Evolutionary conservation across 192 early-diverging fungal genomes (phyloP).

Genomic region (Ambispora gerdemannii): DNA sequence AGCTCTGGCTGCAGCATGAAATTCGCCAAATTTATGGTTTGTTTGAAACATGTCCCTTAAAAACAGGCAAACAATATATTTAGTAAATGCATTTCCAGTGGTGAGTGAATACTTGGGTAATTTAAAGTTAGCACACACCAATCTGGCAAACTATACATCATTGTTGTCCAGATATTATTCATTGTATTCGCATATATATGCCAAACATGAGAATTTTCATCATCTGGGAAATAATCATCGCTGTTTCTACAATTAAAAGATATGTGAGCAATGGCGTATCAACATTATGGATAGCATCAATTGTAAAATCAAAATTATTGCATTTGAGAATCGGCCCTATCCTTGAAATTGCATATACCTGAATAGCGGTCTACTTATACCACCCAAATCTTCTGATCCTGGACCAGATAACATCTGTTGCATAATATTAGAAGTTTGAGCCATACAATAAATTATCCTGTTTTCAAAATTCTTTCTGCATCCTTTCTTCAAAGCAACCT

Average conservation of each 20-base stretch:
- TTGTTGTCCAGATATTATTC: constrained; percentile 48
- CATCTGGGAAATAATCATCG: constrained; percentile 55
- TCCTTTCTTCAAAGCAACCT: constrained; percentile 39
- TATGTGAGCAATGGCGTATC: constrained; percentile 13
- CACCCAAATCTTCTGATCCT: too few relatives aligned
- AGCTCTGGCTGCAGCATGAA: constrained; percentile 48
- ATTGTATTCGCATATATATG: constrained; percentile 57
- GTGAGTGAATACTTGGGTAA: not conserved
- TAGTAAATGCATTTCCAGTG: not conserved
- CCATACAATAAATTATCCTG: constrained; percentile 53
- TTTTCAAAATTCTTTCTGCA: constrained; percentile 42
- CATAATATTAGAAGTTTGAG: constrained; percentile 46
- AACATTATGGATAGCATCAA: too few relatives aligned
- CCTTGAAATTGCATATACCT: too few relatives aligned
- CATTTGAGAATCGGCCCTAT: too few relatives aligned
- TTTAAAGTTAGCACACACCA: constrained; percentile 34
- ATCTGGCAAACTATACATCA: constrained; percentile 34
- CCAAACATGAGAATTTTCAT: constrained; percentile 45
- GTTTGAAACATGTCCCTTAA: constrained; percentile 55
- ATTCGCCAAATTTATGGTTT: constrained; percentile 39
- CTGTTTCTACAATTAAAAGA: constrained; percentile 43
- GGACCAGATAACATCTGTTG: constrained; percentile 35
- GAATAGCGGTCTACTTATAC: too few relatives aligned
- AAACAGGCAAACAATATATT: not conserved
- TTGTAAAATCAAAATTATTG: too few relatives aligned